phyloP scores from a whole-genome alignment of 2,329 filamentous ascomycete genomes.

The Chaetomium strumarium region DNA sequence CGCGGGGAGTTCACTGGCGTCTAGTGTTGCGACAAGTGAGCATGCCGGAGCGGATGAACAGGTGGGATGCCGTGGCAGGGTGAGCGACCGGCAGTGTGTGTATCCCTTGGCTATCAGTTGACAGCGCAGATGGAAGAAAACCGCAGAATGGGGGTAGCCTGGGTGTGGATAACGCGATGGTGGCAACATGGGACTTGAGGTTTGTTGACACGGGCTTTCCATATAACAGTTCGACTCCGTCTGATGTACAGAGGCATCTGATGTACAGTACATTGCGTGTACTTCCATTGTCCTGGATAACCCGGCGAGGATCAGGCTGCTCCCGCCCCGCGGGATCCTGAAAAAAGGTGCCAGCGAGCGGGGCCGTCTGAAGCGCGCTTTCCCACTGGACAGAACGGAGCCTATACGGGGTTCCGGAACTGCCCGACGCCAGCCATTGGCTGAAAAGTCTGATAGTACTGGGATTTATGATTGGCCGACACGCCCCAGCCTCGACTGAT shows the following conservation, averaged over 20 bases:
- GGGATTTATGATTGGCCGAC: constrained; percentile 11
- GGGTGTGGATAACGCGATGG: background rate
- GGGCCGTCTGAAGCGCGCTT: background rate
- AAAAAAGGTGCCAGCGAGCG: background rate
- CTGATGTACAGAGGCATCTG: background rate
- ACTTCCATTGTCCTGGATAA: too few species aligned
- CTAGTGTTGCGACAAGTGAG: constrained; percentile 16
- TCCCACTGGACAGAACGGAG: constrained; percentile 1
- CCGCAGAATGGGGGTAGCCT: background rate
- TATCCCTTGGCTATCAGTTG: constrained; percentile 6
- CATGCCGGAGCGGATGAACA: constrained; percentile 10
- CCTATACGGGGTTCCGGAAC: constrained; percentile 2
- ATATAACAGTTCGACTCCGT: background rate
- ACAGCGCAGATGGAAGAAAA: constrained; percentile 9
- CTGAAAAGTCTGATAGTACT: constrained; percentile 8
- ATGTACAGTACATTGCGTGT: background rate
- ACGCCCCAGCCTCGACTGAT: constrained; percentile 19
- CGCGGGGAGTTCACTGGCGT: constrained; percentile 22
- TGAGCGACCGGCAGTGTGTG: background rate
- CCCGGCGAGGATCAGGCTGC: too few species aligned
- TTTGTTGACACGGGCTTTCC: constrained; percentile 8
- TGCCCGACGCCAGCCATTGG: constrained; percentile 15
- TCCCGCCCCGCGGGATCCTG: background rate
- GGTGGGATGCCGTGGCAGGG: constrained; percentile 17
- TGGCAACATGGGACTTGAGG: background rate